Evolutionary conservation across 2,329 filamentous ascomycete species (phyloP).

Genomic region (Ophiocordyceps camponoti-leonardi): DNA sequence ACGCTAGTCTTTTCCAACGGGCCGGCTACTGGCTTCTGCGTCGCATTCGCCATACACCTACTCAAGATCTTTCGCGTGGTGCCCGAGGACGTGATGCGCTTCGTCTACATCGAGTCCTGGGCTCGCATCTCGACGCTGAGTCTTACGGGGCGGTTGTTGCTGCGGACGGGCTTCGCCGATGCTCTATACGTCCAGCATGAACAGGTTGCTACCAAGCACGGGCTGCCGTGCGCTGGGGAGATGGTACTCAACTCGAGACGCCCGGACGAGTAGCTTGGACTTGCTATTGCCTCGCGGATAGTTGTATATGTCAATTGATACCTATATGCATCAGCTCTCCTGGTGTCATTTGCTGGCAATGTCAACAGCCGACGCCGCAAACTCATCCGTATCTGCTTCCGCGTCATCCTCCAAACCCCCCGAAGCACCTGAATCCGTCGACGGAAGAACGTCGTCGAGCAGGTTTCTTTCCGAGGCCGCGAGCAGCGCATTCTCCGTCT

Average conservation of each 20-base stretch:
- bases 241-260: conserved; percentile 22
- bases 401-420: conserved; percentile 5
- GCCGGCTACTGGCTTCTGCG: conserved; percentile 70
- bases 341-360: background rate
- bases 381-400: background rate
- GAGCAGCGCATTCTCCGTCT: conserved; percentile 17
- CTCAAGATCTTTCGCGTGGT: conserved; percentile 28
- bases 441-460: no score
- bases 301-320: background rate
- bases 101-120: conserved; percentile 86
- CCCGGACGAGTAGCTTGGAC: conserved; percentile 2
- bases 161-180: conserved; percentile 48
- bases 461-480: no score
- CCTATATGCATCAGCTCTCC: background rate
- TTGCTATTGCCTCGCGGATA: background rate
- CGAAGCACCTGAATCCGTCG: background rate
- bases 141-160: conserved; percentile 63
- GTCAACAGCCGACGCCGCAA: background rate
- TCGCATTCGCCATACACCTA: conserved; percentile 34
- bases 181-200: conserved; percentile 72
- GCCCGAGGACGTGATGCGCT: conserved; percentile 42
- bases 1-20: conserved; percentile 75
- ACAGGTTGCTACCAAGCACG: conserved; percentile 33
- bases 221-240: conserved; percentile 18
- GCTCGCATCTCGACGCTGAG: conserved; percentile 71